phyloP scores from a whole-genome alignment of 2,329 filamentous ascomycete species.

The Aspergillus sp. region DNA sequence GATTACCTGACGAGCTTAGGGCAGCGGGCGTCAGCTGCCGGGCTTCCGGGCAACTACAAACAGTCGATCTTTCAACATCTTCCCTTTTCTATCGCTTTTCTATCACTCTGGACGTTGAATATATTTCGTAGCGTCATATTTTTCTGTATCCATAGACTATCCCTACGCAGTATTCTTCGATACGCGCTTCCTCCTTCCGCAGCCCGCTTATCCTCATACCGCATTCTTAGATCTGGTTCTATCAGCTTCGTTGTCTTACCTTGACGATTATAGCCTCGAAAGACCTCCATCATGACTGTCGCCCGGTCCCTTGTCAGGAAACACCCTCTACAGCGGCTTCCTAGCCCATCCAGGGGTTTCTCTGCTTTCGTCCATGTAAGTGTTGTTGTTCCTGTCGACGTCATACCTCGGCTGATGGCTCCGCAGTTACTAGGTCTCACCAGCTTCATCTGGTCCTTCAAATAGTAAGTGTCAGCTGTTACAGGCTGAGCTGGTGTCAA shows the following conservation, averaged over 20 bases:
- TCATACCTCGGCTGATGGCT: constrained; percentile 17
- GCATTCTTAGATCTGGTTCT: not conserved
- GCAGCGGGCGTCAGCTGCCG: not conserved
- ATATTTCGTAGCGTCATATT: too few relatives aligned
- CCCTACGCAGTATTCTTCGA: too few relatives aligned
- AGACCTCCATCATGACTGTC: constrained; percentile 4
- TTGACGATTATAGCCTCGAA: not conserved
- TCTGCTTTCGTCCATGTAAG: constrained; percentile 48
- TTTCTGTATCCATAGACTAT: too few relatives aligned
- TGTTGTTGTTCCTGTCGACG: not conserved
- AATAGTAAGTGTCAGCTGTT: constrained; percentile 35
- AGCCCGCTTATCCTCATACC: too few relatives aligned
- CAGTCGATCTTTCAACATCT: not conserved
- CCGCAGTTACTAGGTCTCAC: constrained; percentile 36
- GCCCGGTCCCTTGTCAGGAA: constrained; percentile 21
- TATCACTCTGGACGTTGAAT: not conserved
- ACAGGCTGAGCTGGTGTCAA: not conserved
- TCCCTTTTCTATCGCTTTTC: not conserved
- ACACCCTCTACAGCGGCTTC: constrained; percentile 44
- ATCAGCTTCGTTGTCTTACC: not conserved
- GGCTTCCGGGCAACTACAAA: not conserved
- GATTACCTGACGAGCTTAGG: not conserved
- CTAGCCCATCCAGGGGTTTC: constrained; percentile 41
- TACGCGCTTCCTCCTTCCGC: too few relatives aligned
- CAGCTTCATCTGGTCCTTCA: constrained; percentile 45